Base-by-base conservation (phyloP, 768 basidiomycete species). In the Mycena rosella region DNA sequence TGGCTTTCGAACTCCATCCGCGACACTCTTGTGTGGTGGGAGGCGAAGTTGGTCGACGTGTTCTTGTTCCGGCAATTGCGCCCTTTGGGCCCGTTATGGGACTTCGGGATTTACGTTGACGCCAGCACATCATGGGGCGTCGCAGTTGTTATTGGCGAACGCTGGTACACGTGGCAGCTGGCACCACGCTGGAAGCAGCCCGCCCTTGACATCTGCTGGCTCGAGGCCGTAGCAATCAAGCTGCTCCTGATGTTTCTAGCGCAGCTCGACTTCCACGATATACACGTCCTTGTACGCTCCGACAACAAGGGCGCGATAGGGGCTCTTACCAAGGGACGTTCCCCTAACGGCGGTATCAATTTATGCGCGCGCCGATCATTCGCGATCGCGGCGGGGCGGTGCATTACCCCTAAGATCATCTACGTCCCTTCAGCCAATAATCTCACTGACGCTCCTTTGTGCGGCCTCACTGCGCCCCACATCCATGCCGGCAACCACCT, bases 241-340 rank as follows among this genome's bases (percentile, higher is more conserved):
- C 24, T 64, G 22, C 22, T 47, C 4, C 18, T 38, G 15, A 11
- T 55, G 22, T 63, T 63, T 30, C 40, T 63, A 5, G 42, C 4
- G 52, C 53, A 64, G 45, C 53, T 47, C 9, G 9, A 18, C 14
- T 27, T 11, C 27, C 30, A 4, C 30, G 55, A 64, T 17, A 14
- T 57, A 1, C 55, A 51, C 14, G 3, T 64, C 6, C 18, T 56
- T 0, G 24, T 64, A 7, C 54, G 32, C 5, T 64, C 63, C 0
- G 63, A 64, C 26, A 64, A 64, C 26, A 47, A 64, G 36, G 55
- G 54, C 15, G 63, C 55, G 13, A 64, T 64, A 27, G 55, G 63
- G n/a, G 54, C 52, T 2, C 61, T 44, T 17, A n/a, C 2, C 3
- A 63, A 63, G 29, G 61, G 61, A 11, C 61, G 52, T 0, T 44